phyloP scores from a whole-genome alignment of 805 yeast species.

The Ogataea salicorniae region DNA sequence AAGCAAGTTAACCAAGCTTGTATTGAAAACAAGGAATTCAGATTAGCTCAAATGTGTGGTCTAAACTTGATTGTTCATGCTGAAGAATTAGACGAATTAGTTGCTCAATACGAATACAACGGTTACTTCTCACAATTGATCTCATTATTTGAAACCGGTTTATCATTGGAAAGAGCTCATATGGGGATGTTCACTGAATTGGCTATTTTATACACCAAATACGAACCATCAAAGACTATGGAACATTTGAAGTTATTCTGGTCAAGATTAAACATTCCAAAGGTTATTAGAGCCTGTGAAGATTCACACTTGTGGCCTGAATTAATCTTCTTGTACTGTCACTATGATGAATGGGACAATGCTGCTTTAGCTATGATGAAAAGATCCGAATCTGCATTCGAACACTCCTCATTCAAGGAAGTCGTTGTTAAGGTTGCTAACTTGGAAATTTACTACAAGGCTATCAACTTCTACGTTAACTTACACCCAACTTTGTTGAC shows the following conservation, averaged over 20 bases:
- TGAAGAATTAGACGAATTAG: slow-evolving; percentile 90
- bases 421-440: slow-evolving; percentile 91
- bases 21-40: slow-evolving; percentile 89
- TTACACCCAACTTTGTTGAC: slow-evolving; percentile 89
- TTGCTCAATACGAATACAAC: slow-evolving; percentile 75
- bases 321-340: slow-evolving; percentile 91
- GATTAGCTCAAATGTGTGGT: slow-evolving; percentile 98
- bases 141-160: slow-evolving; percentile 89
- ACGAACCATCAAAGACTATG: slow-evolving; percentile 84
- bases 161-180: slow-evolving; percentile 96
- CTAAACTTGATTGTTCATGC: slow-evolving; percentile 95
- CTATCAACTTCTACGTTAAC: slow-evolving; percentile 87
- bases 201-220: slow-evolving; percentile 85
- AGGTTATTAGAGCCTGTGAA: slow-evolving; percentile 91
- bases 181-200: slow-evolving; percentile 99
- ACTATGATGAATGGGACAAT: slow-evolving; percentile 98
- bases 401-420: slow-evolving; percentile 91
- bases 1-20: slow-evolving; percentile 96
- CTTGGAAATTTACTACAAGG: slow-evolving; percentile 94
- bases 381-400: slow-evolving; percentile 86
- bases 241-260: slow-evolving; percentile 96
- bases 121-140: slow-evolving; percentile 92
- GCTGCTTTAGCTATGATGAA: slow-evolving; percentile 97
- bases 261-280: slow-evolving; percentile 97
- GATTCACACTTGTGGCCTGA: slow-evolving; percentile 95